Base-by-base conservation (phyloP, 2,329 filamentous ascomycete species). In the Microcyclospora tardicrescens region DNA sequence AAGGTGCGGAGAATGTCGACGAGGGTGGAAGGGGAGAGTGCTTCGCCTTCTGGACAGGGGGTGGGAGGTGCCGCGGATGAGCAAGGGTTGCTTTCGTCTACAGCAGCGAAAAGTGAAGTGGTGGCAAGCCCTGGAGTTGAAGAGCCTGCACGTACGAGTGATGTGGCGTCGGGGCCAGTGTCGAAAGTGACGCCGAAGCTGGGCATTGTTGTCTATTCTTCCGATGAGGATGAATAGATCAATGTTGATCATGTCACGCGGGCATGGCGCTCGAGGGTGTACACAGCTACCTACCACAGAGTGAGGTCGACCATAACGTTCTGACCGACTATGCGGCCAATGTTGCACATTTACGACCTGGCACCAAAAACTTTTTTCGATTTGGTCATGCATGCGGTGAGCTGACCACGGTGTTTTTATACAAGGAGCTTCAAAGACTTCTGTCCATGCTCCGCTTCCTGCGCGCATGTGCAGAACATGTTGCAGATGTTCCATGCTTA, bases 161-260 rank as follows among this genome's bases (percentile, higher is more conserved):
- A 37, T n/a, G 16, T 10, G 5, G 10, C 10, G 24, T n/a, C n/a
- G 14, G 6, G 5, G 34, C 9, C 5, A 29, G n/a, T 10, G 15
- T 8, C 15, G n/a, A 13, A 34, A 35, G 16, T 14, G 31, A 24
- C 19, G 33, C 15, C 16, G 28, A 28, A 35, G 28, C 43, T 67
- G 1, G 61, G 60, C 2, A 44, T 67, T 13, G 63, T 52, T 6
- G 63, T 61, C 36, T 62, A 61, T 34, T 65, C 62, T 27, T 67
- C 64, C 0, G 63, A 66, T 32, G 64, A 67, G 16, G 64, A 66
- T 24, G 50, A 57, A n/a, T 58, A 34, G 19, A 6, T 16, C 33
- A 15, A 15, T 15, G 6, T 5, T 34, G 10, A 34, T 15, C 14
- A 15, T 34, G 10, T 10, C 10, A 15, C 14, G 8, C 33, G 14